Conservation (phyloP, 148 eudicot species). For the Camellia granthamiana region DNA sequence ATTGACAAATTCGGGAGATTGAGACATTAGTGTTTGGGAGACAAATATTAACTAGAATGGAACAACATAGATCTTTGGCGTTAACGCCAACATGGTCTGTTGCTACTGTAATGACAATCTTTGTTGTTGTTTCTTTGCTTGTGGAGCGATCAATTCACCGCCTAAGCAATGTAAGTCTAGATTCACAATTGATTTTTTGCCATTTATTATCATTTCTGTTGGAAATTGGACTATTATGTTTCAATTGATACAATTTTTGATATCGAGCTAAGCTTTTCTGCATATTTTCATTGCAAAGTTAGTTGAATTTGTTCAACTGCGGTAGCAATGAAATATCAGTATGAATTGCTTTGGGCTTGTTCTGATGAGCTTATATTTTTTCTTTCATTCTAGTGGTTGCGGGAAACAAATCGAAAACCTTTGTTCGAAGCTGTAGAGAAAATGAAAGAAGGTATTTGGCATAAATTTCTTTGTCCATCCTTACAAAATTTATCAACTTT, state of each 20-base stretch:
- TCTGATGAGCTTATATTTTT: neutral
- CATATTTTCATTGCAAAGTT: neutral
- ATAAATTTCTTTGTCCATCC: neutral
- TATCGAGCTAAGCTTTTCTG: neutral
- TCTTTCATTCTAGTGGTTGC: slow-evolving; percentile 60
- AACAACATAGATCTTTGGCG: slow-evolving; percentile 55
- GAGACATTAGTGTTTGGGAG: neutral
- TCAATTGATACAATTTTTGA: neutral
- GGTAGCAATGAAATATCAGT: neutral
- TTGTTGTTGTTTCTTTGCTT: slow-evolving; percentile 81
- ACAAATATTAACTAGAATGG: slow-evolving; percentile 30
- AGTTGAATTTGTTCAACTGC: neutral
- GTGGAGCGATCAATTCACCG: slow-evolving; percentile 88
- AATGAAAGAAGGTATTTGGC: slow-evolving; percentile 87
- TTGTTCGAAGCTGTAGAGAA: slow-evolving; percentile 89
- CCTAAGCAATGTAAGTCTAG: slow-evolving; percentile 55
- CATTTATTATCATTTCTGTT: neutral
- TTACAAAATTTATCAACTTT: neutral
- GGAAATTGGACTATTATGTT: too few species aligned
- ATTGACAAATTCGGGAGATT: neutral
- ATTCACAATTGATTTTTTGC: neutral
- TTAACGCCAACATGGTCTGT: slow-evolving; percentile 98
- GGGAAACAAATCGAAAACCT: slow-evolving; percentile 70
- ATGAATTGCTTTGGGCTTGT: neutral
- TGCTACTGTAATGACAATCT: slow-evolving; percentile 79